A percentile compares a stretch with the other conserved stretches of the same genome.
These are phyloP conservation scores for Zygosaccharomyces bisporus DNA, from an alignment of 805 yeast species.

Conservation along the genomic window DNA sequence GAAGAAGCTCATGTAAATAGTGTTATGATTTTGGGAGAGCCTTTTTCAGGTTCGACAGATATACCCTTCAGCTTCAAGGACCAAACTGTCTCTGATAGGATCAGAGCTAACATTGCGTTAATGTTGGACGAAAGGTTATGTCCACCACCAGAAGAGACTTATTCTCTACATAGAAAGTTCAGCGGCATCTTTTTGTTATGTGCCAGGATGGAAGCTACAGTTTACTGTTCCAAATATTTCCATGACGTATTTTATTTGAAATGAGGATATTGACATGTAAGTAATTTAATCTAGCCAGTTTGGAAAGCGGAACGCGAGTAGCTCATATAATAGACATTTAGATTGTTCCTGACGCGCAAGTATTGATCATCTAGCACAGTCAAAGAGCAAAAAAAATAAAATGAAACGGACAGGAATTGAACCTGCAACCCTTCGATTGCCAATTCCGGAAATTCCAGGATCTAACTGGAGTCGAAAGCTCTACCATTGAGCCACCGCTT, in stretches of 20 bases:
- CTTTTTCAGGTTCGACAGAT: constrained; percentile 55
- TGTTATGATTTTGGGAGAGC: constrained; percentile 87
- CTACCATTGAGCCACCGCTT: constrained; percentile 61
- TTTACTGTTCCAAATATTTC: constrained; percentile 76
- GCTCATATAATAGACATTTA: too few relatives aligned
- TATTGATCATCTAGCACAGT: not conserved
- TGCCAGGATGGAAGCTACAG: constrained; percentile 76
- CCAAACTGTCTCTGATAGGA: constrained; percentile 93
- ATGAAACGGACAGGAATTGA: constrained; percentile 65
- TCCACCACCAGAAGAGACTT: constrained; percentile 98
- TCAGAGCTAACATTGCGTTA: constrained; percentile 76
- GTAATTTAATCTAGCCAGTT: not conserved
- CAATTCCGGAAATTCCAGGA: constrained; percentile 25
- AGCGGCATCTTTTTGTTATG: constrained; percentile 92
- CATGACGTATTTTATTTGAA: constrained; percentile 62
- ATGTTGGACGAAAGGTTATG: constrained; percentile 90
- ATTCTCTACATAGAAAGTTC: constrained; percentile 90
- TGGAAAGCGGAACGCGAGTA: too few relatives aligned
- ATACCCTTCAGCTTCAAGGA: constrained; percentile 62
- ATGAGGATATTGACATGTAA: not conserved
- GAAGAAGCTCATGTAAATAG: constrained; percentile 89
- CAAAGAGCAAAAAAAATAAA: constrained; percentile 19
- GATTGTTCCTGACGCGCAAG: too few relatives aligned
- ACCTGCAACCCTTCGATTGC: constrained; percentile 64
- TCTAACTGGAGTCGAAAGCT: constrained; percentile 52